Percentiles rank a stretch among this genome's conserved stretches.
Evolutionary conservation across 169 alveolate genomes (phyloP).

Genomic region (Blepharisma undulans): DNA sequence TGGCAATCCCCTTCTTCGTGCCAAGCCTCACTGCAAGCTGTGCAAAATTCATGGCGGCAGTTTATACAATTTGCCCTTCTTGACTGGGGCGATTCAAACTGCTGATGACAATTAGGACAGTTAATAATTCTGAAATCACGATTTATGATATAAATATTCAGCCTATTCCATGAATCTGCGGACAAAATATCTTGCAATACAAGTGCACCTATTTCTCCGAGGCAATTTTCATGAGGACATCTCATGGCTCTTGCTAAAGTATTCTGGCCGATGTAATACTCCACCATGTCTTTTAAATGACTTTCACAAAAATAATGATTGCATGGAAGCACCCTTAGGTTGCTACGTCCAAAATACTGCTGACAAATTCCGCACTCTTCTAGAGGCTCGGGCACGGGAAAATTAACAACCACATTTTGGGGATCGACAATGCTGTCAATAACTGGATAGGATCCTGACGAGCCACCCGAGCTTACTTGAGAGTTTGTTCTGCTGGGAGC

Average conservation of each 20-base stretch:
- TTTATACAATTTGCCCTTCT: neutral
- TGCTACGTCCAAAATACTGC: too few species aligned
- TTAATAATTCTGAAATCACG: neutral
- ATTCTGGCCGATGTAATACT: neutral
- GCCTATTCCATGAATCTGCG: neutral
- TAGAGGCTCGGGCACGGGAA: too few species aligned
- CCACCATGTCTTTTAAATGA: neutral
- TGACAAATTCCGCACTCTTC: too few species aligned
- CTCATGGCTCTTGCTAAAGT: neutral
- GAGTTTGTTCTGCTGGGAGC: too few species aligned
- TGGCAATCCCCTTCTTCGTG: neutral
- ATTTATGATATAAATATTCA: neutral
- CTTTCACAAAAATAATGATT: neutral
- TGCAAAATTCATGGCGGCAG: neutral
- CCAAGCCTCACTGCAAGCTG: neutral
- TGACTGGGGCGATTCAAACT: neutral
- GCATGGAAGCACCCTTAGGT: neutral
- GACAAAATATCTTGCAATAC: neutral
- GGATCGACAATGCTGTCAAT: too few species aligned
- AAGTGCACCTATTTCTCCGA: neutral
- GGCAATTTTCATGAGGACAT: neutral
- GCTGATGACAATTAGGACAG: conserved; percentile 1
- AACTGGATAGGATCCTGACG: too few species aligned
- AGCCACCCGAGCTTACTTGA: too few species aligned
- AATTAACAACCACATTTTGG: too few species aligned